These are phyloP conservation scores for Solanum tarijense DNA, from an alignment of 257 asterid genomes.

Conservation along the genomic window DNA sequence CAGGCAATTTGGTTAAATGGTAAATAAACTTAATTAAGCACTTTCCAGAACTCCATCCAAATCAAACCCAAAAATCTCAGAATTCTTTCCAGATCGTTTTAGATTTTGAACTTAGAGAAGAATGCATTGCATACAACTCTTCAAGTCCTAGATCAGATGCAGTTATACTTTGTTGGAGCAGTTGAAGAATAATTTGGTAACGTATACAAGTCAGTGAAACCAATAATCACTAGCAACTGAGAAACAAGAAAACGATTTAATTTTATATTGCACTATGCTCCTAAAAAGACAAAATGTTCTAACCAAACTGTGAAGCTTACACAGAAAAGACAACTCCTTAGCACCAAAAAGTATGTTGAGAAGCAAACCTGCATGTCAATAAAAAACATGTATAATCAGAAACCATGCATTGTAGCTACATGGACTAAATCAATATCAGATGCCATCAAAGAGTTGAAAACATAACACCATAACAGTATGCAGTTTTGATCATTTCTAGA, in stretches of 20 bases:
- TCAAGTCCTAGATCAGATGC: neutral
- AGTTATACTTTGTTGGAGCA: neutral
- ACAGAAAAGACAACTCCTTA: neutral
- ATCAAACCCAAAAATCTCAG: neutral
- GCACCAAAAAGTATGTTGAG: neutral
- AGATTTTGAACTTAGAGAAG: neutral
- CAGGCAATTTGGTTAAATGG: neutral
- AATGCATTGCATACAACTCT: neutral
- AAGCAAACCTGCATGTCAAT: conserved; percentile 2
- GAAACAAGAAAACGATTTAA: neutral
- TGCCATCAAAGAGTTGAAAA: neutral
- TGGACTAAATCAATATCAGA: neutral
- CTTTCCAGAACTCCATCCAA: neutral
- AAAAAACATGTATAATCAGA: neutral
- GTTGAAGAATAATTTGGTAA: neutral
- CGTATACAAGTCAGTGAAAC: neutral
- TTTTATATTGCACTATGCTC: neutral
- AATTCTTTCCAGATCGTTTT: neutral
- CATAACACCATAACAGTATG: neutral
- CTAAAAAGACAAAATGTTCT: neutral
- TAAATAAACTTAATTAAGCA: neutral
- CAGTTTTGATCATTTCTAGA: neutral
- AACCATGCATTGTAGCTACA: neutral
- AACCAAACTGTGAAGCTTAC: neutral
- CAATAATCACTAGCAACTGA: neutral